phyloP scores from a whole-genome alignment of 1,284 basidiomycete species.

The Rhodotorula mucilaginosa region DNA sequence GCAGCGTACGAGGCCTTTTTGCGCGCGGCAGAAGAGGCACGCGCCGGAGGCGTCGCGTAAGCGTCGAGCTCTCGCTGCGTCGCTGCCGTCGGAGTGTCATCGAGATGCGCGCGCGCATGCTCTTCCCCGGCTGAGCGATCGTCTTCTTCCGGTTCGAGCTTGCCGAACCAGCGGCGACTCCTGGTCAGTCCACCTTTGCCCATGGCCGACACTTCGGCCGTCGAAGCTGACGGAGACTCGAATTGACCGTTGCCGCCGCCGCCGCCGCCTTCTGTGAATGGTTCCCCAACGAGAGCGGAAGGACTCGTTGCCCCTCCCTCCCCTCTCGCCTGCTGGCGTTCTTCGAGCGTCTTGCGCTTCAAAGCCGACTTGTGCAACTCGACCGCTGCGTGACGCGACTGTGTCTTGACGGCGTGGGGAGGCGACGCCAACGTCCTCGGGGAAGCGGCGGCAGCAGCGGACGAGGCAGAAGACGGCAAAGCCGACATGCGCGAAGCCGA shows the following conservation, averaged over 20 bases:
- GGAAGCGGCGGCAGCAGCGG: neutral
- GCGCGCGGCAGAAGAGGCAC: neutral
- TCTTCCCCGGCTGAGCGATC: neutral
- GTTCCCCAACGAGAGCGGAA: too few species aligned
- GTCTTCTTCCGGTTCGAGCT: neutral
- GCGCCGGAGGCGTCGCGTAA: neutral
- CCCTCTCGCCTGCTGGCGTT: neutral
- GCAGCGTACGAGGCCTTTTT: neutral
- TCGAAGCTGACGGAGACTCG: neutral
- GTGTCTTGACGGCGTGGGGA: neutral
- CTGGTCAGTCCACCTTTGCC: neutral
- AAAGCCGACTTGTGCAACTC: constrained; percentile 13
- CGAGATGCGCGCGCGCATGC: neutral
- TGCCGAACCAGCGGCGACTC: neutral
- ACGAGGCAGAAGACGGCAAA: neutral
- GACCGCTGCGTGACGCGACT: neutral
- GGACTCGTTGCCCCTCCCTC: too few species aligned
- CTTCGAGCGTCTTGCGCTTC: constrained; percentile 12
- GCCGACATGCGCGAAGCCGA: neutral
- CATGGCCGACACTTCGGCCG: neutral
- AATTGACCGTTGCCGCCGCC: too few species aligned
- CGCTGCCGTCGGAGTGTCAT: neutral
- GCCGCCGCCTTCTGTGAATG: too few species aligned
- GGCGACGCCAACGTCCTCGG: neutral
- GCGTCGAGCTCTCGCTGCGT: neutral